A percentile compares a stretch with the other conserved stretches of the same genome.
phyloP scores from a whole-genome alignment of 768 basidiomycete genomes.

The Termitomyces sp. region DNA sequence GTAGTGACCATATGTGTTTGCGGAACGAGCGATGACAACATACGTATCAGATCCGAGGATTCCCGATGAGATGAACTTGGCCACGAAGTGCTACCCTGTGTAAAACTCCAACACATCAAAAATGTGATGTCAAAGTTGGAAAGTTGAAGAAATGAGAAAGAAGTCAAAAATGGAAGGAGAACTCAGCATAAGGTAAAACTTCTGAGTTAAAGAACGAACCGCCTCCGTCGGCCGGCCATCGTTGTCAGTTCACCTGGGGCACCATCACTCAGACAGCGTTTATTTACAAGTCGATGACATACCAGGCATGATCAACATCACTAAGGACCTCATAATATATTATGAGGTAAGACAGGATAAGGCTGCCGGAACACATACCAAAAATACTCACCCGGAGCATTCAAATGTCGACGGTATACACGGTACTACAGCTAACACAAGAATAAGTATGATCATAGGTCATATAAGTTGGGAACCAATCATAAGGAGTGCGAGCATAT shows the following conservation, averaged over 20 bases:
- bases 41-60: slow-evolving; percentile 64
- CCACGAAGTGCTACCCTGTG: slow-evolving; percentile 61
- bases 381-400: no score
- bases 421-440: no score
- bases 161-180: neutral
- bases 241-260: slow-evolving; percentile 64
- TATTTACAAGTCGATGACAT: slow-evolving; percentile 5
- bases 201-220: no score
- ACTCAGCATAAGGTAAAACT: no score
- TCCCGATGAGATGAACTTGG: slow-evolving; percentile 54
- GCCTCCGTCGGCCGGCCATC: slow-evolving; percentile 72
- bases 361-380: no score
- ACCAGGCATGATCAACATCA: no score
- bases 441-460: no score
- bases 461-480: no score
- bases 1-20: slow-evolving; percentile 75
- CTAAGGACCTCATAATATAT: no score
- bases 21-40: slow-evolving; percentile 73
- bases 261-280: neutral
- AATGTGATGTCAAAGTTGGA: slow-evolving; percentile 1
- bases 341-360: no score
- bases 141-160: neutral
- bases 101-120: neutral
- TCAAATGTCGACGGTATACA: no score
- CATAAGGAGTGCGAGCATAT: no score